Percentiles rank a stretch among this genome's conserved stretches.
These are phyloP conservation scores for Phyllosticta capitalensis DNA, from an alignment of 2,329 filamentous ascomycete species.

Conservation along the genomic window DNA sequence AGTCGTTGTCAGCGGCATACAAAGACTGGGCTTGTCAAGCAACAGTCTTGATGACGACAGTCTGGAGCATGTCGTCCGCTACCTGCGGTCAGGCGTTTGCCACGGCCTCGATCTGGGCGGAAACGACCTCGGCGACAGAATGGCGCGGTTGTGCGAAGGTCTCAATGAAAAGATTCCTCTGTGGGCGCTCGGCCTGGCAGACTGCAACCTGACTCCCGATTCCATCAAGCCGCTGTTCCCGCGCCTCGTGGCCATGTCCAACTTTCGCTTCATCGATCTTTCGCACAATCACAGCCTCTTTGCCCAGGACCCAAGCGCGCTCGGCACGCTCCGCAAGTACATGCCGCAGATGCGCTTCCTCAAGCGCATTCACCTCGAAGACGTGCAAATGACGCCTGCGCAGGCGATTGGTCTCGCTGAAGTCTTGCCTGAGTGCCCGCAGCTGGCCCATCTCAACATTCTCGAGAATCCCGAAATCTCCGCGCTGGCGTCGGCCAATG, in stretches of 20 bases:
- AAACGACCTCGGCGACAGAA: constrained; percentile 54
- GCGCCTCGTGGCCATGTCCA: constrained; percentile 56
- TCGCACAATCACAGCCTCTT: constrained; percentile 84
- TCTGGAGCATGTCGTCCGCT: constrained; percentile 65
- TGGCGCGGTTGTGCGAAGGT: constrained; percentile 41
- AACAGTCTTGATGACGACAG: constrained; percentile 69
- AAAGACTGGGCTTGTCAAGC: constrained; percentile 71
- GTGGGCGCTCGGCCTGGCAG: constrained; percentile 76
- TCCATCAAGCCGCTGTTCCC: constrained; percentile 69
- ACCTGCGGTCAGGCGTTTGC: constrained; percentile 66
- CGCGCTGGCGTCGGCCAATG: constrained; percentile 62
- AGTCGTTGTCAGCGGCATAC: constrained; percentile 65
- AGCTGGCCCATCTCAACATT: constrained; percentile 77
- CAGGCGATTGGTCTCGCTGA: constrained; percentile 88
- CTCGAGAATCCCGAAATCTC: constrained; percentile 69
- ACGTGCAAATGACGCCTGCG: constrained; percentile 74
- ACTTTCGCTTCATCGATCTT: constrained; percentile 82
- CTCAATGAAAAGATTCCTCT: constrained; percentile 46
- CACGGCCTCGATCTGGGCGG: constrained; percentile 84
- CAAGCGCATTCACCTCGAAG: constrained; percentile 76
- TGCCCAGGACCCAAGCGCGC: constrained; percentile 59
- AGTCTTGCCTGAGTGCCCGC: constrained; percentile 72
- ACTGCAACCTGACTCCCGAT: constrained; percentile 68
- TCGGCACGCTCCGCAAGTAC: constrained; percentile 69
- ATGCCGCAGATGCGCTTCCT: constrained; percentile 68